These are phyloP conservation scores for Ceratocystiopsis minuta DNA, from an alignment of 2,329 filamentous ascomycete genomes.

Conservation along the genomic window DNA sequence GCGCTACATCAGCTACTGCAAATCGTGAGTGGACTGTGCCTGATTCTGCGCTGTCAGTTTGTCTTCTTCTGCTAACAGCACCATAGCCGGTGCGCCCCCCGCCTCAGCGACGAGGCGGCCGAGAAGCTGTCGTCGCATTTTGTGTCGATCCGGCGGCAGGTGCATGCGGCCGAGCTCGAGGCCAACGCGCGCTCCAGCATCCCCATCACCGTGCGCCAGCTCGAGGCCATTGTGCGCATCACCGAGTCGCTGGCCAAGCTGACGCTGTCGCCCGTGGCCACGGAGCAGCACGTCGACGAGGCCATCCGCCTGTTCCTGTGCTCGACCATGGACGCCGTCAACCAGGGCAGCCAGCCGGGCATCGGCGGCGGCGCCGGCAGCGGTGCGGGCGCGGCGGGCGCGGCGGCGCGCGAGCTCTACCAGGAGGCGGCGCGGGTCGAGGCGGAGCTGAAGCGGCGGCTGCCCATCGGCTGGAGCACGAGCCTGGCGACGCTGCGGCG, in stretches of 20 bases:
- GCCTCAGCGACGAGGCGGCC: conserved; percentile 74
- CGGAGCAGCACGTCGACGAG: conserved; percentile 86
- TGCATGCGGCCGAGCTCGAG: conserved; percentile 78
- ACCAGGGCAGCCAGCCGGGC: conserved; percentile 46
- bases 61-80: conserved; percentile 14
- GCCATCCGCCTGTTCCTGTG: conserved; percentile 93
- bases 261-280: conserved; percentile 67
- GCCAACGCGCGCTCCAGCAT: conserved; percentile 84
- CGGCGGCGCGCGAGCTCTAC: conserved; percentile 74
- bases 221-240: conserved; percentile 94
- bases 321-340: conserved; percentile 94
- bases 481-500: conserved; percentile 69
- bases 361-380: conserved; percentile 19
- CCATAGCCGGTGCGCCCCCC: conserved; percentile 68
- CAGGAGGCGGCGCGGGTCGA: conserved; percentile 79
- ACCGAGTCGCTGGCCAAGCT: conserved; percentile 91
- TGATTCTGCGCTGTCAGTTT: conserved; percentile 1
- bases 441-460: conserved; percentile 65
- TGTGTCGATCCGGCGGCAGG: conserved; percentile 84
- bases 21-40: conserved; percentile 61
- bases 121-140: conserved; percentile 97
- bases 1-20: conserved; percentile 93
- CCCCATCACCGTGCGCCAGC: conserved; percentile 90
- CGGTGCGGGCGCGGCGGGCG: conserved; percentile 23
- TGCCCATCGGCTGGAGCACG: conserved; percentile 93